Percentiles rank a stretch among this genome's conserved stretches.
Evolutionary conservation across 2,329 filamentous ascomycete species (phyloP).

Genomic region (Microsporum canis): DNA sequence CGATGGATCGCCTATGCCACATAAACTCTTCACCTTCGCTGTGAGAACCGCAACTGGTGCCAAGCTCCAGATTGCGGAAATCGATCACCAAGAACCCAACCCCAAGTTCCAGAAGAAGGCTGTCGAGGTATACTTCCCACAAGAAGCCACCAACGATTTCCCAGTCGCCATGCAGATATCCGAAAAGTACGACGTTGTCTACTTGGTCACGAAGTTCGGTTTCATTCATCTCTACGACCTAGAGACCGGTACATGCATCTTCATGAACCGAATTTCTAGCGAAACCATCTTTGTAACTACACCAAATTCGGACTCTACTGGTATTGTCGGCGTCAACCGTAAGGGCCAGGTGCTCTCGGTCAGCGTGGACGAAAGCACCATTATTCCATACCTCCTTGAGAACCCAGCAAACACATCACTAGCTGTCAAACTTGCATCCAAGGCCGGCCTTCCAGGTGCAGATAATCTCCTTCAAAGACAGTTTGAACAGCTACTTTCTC

Average conservation of each 20-base stretch:
- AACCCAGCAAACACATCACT: constrained; percentile 90
- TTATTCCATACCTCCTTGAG: constrained; percentile 90
- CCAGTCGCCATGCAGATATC: constrained; percentile 97
- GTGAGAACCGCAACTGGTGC: constrained; percentile 80
- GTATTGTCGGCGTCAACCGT: constrained; percentile 89
- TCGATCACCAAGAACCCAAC: constrained; percentile 84
- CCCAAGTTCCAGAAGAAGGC: constrained; percentile 88
- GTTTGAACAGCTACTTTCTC: constrained; percentile 75
- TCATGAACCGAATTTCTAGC: constrained; percentile 99
- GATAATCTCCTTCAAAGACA: constrained; percentile 87
- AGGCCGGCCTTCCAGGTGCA: constrained; percentile 84
- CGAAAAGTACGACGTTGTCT: constrained; percentile 90
- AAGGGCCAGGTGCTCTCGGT: constrained; percentile 95
- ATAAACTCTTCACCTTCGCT: constrained; percentile 93
- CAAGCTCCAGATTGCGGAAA: constrained; percentile 95
- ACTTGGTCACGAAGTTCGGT: constrained; percentile 96
- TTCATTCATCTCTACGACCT: constrained; percentile 99
- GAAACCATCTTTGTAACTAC: constrained; percentile 97
- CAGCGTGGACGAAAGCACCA: constrained; percentile 77
- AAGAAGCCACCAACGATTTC: constrained; percentile 92
- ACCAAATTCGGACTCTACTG: constrained; percentile 68
- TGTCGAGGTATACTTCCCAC: constrained; percentile 94
- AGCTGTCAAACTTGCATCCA: constrained; percentile 90
- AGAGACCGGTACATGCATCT: constrained; percentile 88
- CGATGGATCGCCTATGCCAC: constrained; percentile 79